Evolutionary conservation across 1,284 basidiomycete species (phyloP), one percentile per base, ranked within the genome.

Genomic region (Fistulina hepatica): DNA sequence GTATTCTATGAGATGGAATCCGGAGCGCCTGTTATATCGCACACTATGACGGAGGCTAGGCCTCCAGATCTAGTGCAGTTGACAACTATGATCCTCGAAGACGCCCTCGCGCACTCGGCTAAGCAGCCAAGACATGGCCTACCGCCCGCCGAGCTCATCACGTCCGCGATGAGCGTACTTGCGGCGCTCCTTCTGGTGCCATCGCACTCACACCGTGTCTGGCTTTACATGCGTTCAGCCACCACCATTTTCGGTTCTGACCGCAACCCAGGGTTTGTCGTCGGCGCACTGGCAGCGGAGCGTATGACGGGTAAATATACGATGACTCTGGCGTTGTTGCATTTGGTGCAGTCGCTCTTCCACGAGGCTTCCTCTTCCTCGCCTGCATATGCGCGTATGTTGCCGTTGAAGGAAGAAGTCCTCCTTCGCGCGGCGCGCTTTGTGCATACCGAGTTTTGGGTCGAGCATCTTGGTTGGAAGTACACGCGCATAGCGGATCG

Each of bases 361-460:
- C 64, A 71, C 34, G 84, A 92, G 53, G 76, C 82, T 1, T 73
- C 75, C 11, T 56, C 73, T 4, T 73, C 79, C 0, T 61, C 75
- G 1, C 65, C 71, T 0, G 69, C 74, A 23, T 75, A 72, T 39
- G 58, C 69, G 5, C 69, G 71, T 21, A 58, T 85, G 13, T 71
- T 73, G 38, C 71, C 78, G 43, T 59, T 86, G 33, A 92, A 91
- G 56, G 80, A 83, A 44, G 80, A 84, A 42, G 88, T 93, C 5
- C 66, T 93, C 9, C 59, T 81, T 34, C 77, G 88, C 21, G 82
- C 82, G 0, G 65, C 76, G 7, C 67, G 67, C 12, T 91, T 92
- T 51, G 68, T 91, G 7, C 81, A 86, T 48, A 76, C 79, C 16
- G 81, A 86, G 53, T 76, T 93, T 21, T 93, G 90, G 89, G 69